Evolutionary conservation across 108 stramenopile genomes (phyloP).

Genomic region (Pseudonitzschia pungens): DNA sequence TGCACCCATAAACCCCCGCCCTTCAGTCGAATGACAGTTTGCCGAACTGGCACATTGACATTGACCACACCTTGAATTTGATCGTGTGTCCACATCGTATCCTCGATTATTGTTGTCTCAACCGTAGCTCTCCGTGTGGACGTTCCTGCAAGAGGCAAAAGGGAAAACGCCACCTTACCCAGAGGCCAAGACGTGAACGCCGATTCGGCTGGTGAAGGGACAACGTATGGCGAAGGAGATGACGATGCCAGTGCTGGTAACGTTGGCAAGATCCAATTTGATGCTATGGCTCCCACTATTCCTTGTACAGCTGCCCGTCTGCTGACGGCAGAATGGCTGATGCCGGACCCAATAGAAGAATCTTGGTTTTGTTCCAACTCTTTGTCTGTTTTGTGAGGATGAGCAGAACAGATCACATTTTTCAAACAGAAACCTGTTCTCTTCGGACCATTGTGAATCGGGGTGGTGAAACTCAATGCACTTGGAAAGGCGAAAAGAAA

Average conservation of each 20-base stretch:
- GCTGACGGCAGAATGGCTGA: background rate
- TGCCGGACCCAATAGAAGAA: background rate
- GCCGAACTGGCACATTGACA: constrained; percentile 92
- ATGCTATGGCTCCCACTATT: constrained; percentile 2
- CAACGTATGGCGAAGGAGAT: constrained; percentile 12
- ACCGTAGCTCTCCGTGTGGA: constrained; percentile 72
- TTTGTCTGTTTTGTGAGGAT: background rate
- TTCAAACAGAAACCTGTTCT: background rate
- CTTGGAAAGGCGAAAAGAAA: background rate
- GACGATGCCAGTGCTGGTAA: constrained; percentile 25
- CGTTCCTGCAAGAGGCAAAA: constrained; percentile 72
- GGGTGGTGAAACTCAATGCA: background rate
- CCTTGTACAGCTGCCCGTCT: constrained; percentile 13
- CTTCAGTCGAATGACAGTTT: constrained; percentile 69
- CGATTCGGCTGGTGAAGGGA: constrained; percentile 49
- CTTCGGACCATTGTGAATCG: background rate
- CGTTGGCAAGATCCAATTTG: background rate
- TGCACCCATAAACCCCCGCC: constrained; percentile 81
- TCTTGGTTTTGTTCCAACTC: background rate
- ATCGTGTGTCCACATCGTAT: constrained; percentile 88
- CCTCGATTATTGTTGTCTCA: constrained; percentile 47
- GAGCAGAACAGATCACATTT: background rate
- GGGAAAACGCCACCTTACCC: constrained; percentile 80
- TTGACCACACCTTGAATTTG: constrained; percentile 91
- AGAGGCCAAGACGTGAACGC: constrained; percentile 64